Evolutionary conservation across 228 moss, liverwort and hornwort genomes (phyloP).

Genomic region (Sphagnum fallax): DNA sequence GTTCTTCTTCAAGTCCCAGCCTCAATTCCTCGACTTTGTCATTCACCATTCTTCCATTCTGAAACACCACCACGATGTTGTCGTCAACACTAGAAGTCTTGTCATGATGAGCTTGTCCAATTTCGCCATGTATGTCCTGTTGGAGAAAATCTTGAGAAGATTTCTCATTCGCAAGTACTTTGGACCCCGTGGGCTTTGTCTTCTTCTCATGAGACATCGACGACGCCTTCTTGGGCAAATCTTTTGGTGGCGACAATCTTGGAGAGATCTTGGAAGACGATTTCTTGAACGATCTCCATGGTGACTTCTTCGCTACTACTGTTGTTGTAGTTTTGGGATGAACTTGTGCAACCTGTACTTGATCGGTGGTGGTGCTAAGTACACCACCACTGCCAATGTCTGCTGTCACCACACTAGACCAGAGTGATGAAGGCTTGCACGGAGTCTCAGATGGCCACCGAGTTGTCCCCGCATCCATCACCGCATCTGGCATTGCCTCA

Average conservation of each 20-base stretch:
- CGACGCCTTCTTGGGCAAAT: slow-evolving; percentile 7
- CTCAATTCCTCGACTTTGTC: slow-evolving; percentile 10
- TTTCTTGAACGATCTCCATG: slow-evolving; percentile 21
- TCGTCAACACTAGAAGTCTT: slow-evolving; percentile 44
- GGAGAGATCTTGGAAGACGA: slow-evolving; percentile 39
- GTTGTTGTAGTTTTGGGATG: background rate
- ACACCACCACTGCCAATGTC: no score
- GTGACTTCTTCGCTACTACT: slow-evolving; percentile 5
- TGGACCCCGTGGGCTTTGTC: background rate
- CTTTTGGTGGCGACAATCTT: slow-evolving; percentile 16
- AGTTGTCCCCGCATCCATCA: slow-evolving; percentile 9
- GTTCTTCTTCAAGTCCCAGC: no score
- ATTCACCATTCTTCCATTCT: slow-evolving; percentile 16
- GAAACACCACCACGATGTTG: slow-evolving; percentile 20
- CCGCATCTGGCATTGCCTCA: slow-evolving; percentile 17
- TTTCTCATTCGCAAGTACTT: no score
- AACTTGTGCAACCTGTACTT: no score
- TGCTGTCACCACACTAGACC: no score
- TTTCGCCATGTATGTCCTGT: slow-evolving; percentile 5
- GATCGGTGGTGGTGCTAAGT: no score
- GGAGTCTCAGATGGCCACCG: slow-evolving; percentile 3
- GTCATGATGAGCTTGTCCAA: slow-evolving; percentile 21
- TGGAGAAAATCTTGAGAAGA: no score
- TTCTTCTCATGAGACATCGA: background rate
- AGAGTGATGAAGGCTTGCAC: background rate